These are phyloP conservation scores for Rosa persica DNA, from an alignment of 306 rosid species.

Conservation along the genomic window DNA sequence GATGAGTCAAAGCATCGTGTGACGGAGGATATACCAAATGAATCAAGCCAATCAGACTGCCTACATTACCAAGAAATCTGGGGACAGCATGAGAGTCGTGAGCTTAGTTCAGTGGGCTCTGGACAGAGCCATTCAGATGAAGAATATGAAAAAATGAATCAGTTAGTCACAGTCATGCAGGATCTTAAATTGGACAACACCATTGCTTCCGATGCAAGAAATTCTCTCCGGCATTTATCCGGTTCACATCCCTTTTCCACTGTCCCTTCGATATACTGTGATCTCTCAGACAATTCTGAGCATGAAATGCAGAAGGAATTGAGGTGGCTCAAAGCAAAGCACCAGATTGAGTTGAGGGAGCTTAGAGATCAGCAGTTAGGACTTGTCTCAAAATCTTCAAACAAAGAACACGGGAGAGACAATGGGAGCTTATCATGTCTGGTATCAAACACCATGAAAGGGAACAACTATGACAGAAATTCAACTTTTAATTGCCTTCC, in stretches of 20 bases:
- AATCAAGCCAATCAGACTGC: constrained; percentile 35
- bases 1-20: constrained; percentile 50
- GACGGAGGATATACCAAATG: constrained; percentile 31
- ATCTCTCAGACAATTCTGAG: constrained; percentile 33
- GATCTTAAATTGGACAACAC: constrained; percentile 33
- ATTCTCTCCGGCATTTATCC: constrained; percentile 35
- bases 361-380: constrained; percentile 48
- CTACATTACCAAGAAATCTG: constrained; percentile 48
- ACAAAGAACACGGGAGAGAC: constrained; percentile 35
- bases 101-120: constrained; percentile 66
- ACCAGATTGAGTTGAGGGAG: constrained; percentile 58
- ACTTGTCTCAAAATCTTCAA: constrained; percentile 36
- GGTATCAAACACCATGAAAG: constrained; percentile 27
- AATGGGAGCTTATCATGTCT: constrained; percentile 28
- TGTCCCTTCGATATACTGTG: constrained; percentile 35
- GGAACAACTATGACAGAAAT: constrained; percentile 20
- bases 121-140: constrained; percentile 61
- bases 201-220: constrained; percentile 19
- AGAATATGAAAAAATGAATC: constrained; percentile 51
- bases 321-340: constrained; percentile 77
- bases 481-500: constrained; percentile 28
- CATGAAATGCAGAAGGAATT: constrained; percentile 53
- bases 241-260: constrained; percentile 41
- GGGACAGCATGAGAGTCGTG: constrained; percentile 64
- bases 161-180: constrained; percentile 25